Percentiles rank a stretch among this genome's conserved stretches.
phyloP scores from a whole-genome alignment of 176 grass and related monocot species.

The Dactylis glomerata region DNA sequence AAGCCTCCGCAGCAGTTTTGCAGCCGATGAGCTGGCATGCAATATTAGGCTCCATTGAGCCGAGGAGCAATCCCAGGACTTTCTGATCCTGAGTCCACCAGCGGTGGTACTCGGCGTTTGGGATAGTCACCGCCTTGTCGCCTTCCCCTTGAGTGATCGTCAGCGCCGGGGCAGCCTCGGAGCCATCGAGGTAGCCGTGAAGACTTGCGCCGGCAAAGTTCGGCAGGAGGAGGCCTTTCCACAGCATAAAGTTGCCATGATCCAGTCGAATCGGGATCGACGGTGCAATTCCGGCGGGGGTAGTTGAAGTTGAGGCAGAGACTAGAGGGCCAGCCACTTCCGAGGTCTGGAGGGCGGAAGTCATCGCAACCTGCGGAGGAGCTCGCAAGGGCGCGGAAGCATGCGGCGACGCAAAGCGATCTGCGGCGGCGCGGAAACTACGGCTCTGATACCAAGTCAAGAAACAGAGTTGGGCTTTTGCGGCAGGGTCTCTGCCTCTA shows the following conservation, averaged over 20 bases:
- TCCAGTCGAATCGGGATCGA: neutral
- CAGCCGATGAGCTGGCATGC: neutral
- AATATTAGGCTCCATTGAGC: neutral
- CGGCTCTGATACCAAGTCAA: too few species aligned
- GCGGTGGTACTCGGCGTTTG: neutral
- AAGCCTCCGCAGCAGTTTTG: fast-evolving
- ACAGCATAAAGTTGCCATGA: neutral
- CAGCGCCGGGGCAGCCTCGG: too few species aligned
- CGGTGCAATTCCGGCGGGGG: neutral
- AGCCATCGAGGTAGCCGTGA: neutral
- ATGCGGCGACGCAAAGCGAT: too few species aligned
- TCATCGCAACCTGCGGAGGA: neutral
- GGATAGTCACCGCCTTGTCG: too few species aligned
- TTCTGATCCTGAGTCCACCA: neutral
- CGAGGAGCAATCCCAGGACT: neutral
- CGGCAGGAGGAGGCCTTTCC: neutral
- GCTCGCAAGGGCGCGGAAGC: neutral
- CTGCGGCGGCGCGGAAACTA: too few species aligned
- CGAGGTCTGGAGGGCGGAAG: neutral
- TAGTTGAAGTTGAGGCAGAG: neutral
- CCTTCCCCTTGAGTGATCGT: neutral
- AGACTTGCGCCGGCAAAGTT: neutral
- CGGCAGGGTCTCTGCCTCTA: too few species aligned
- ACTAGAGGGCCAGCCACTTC: fast-evolving
- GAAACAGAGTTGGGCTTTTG: too few species aligned